Evolutionary conservation across 805 yeast species (phyloP).

Genomic region (Sugiyamaella americana): DNA sequence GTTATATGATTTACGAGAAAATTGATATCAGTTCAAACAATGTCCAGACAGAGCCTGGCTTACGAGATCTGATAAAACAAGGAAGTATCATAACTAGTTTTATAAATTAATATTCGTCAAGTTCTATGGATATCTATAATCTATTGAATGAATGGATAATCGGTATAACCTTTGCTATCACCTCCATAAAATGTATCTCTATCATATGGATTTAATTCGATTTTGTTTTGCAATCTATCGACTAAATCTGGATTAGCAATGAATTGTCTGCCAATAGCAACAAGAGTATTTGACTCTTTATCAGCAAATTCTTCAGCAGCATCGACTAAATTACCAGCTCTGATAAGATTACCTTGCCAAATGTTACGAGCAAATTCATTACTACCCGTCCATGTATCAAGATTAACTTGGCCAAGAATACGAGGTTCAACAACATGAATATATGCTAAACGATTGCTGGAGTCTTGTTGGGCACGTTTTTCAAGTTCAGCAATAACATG

Average conservation of each 20-base stretch:
- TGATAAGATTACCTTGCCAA: constrained; percentile 41
- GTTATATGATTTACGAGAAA: too few relatives aligned
- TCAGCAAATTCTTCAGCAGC: constrained; percentile 27
- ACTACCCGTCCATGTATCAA: constrained; percentile 14
- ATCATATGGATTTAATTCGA: constrained; percentile 40
- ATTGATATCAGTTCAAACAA: too few relatives aligned
- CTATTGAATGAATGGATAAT: constrained; percentile 4
- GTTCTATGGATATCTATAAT: background rate
- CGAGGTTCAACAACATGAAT: constrained; percentile 44
- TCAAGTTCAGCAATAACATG: constrained; percentile 40
- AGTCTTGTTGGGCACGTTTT: constrained; percentile 29
- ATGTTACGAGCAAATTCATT: constrained; percentile 28
- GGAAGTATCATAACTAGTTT: too few relatives aligned
- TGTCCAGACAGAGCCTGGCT: background rate
- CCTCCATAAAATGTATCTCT: constrained; percentile 42
- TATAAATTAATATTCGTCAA: too few relatives aligned
- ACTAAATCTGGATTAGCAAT: constrained; percentile 54
- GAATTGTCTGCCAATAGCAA: constrained; percentile 45
- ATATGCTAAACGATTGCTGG: constrained; percentile 36
- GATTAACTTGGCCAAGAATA: constrained; percentile 25
- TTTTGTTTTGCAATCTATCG: constrained; percentile 37
- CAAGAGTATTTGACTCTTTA: constrained; percentile 18
- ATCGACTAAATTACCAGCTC: constrained; percentile 35
- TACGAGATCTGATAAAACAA: background rate
- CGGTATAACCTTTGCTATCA: constrained; percentile 12